Conservation (phyloP, 345 rosid genomes). For the Punica granatum region DNA sequence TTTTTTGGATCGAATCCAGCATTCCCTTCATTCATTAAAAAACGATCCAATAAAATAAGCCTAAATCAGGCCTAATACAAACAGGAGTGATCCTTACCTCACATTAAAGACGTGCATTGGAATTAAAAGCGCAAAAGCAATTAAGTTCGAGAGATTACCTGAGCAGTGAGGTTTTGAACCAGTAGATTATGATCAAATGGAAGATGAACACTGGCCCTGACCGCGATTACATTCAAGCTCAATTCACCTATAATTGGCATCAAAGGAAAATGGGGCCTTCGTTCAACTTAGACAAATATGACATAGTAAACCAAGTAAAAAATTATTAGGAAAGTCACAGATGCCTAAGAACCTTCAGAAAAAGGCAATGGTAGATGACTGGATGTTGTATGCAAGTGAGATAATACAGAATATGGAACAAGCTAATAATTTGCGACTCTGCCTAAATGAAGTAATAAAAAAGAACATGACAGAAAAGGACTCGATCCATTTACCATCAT, state of each 20-base stretch:
- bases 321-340: not conserved
- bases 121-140: not conserved
- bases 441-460: not conserved
- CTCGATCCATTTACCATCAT: constrained; percentile 53
- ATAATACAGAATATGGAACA: not conserved
- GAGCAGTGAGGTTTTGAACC: constrained; percentile 73
- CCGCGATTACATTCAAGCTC: constrained; percentile 46
- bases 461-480: not conserved
- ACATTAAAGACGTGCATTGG: not conserved
- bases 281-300: not conserved
- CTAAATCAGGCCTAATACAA: no score
- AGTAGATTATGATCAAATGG: constrained; percentile 56
- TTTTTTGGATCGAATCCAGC: no score
- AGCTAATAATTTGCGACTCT: not conserved
- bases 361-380: not conserved
- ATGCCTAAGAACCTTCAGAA: not conserved
- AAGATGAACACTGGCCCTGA: constrained; percentile 79
- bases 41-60: no score
- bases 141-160: not conserved
- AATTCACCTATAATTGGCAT: constrained; percentile 45
- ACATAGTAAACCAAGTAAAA: constrained; percentile 5
- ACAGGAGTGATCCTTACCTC: no score
- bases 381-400: no score
- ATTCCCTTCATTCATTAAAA: no score
- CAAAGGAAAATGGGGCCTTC: constrained; percentile 2